Conservation (phyloP, 176 grass and related monocot species). For the Zoysia japonica region DNA sequence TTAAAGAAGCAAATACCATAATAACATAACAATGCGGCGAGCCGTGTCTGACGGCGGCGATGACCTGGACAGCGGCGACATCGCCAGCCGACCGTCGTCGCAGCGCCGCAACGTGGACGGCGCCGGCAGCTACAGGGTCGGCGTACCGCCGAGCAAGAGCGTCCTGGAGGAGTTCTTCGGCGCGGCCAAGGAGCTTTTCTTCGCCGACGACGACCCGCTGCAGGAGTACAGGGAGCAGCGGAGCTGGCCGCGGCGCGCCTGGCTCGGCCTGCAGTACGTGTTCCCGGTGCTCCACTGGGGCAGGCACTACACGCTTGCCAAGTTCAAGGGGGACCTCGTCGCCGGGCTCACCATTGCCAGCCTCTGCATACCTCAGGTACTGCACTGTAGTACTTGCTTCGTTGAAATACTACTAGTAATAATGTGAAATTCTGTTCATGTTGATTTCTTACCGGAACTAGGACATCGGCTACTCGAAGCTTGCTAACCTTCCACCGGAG, state of each 20-base stretch:
- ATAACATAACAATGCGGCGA: constrained; percentile 16
- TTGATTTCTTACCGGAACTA: constrained; percentile 20
- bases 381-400: too few species aligned
- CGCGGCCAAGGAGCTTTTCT: constrained; percentile 69
- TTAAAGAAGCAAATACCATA: too few species aligned
- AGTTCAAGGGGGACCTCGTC: constrained; percentile 75
- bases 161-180: constrained; percentile 44
- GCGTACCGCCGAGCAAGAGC: constrained; percentile 47
- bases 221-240: constrained; percentile 66
- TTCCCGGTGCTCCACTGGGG: constrained; percentile 84
- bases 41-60: constrained; percentile 40
- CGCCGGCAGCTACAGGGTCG: constrained; percentile 53
- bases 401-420: too few species aligned
- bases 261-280: constrained; percentile 55
- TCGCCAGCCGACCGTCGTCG: constrained; percentile 35
- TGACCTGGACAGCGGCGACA: background rate
- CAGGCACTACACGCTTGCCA: constrained; percentile 60
- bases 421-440: background rate
- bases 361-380: constrained; percentile 85
- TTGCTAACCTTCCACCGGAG: constrained; percentile 58
- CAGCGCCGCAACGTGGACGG: constrained; percentile 13
- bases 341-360: constrained; percentile 88
- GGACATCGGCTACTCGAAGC: constrained; percentile 94
- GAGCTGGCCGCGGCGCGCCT: constrained; percentile 44
- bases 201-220: constrained; percentile 72